A percentile compares a stretch with the other conserved stretches of the same genome.
Evolutionary conservation across 495 filamentous ascomycete species (phyloP).

Genomic region (Bryoglossum gracile): DNA sequence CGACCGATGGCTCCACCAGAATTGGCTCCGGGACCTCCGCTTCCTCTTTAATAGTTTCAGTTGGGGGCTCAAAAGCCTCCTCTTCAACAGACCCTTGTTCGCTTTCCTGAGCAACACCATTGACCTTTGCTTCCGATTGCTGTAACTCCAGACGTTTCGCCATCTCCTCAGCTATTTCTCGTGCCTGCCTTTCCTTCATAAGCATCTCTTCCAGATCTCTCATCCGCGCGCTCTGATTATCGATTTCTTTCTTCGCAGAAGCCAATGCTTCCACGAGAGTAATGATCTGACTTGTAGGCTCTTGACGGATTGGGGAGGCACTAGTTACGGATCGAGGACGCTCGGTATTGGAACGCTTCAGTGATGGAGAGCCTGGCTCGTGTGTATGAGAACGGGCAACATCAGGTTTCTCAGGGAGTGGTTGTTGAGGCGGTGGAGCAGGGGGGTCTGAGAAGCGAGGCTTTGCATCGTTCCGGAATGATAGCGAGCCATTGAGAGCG

Average conservation of each 20-base stretch:
- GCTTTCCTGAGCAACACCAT: slow-evolving; percentile 21
- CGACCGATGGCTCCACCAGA: slow-evolving; percentile 31
- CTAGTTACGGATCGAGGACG: slow-evolving; percentile 51
- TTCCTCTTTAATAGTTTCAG: slow-evolving; percentile 15
- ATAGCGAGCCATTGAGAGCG: slow-evolving; percentile 32
- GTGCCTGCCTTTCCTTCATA: slow-evolving; percentile 68
- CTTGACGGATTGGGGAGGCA: slow-evolving; percentile 55
- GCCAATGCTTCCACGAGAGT: slow-evolving; percentile 76
- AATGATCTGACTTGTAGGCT: slow-evolving; percentile 62
- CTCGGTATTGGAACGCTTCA: slow-evolving; percentile 72
- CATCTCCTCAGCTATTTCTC: slow-evolving; percentile 75
- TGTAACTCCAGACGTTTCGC: slow-evolving; percentile 59
- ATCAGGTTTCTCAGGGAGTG: slow-evolving; percentile 85
- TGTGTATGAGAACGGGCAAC: slow-evolving; percentile 40
- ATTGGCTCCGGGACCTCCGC: slow-evolving; percentile 28
- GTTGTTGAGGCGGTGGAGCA: slow-evolving; percentile 85
- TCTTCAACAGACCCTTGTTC: slow-evolving; percentile 24
- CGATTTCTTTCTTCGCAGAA: slow-evolving; percentile 72
- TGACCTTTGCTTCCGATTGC: slow-evolving; percentile 31
- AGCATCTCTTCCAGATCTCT: slow-evolving; percentile 76
- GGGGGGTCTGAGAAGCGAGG: slow-evolving; percentile 80
- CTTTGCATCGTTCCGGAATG: slow-evolving; percentile 51
- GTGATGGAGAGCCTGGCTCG: slow-evolving; percentile 38
- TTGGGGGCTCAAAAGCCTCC: slow-evolving; percentile 31
- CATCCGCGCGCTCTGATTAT: slow-evolving; percentile 67